Evolutionary conservation across 2,329 filamentous ascomycete species (phyloP), one percentile per base, ranked within the genome.

Genomic region (Beauveria sp.): DNA sequence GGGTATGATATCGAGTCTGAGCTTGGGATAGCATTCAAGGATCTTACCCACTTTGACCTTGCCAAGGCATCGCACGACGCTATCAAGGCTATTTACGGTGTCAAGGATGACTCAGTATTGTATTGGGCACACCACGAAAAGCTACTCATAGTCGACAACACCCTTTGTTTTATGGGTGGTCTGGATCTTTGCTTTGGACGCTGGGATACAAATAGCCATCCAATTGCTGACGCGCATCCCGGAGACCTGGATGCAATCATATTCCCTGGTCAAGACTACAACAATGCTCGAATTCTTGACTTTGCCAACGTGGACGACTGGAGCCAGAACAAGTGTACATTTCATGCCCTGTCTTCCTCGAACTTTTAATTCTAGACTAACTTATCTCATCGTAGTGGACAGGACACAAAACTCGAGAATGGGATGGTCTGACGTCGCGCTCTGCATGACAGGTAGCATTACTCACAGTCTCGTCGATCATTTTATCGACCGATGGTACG

Each of bases 81-180:
- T 1, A 71, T 96, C 54, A 90, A 91, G 71, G 85, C 87, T 1
- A 75, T 96, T 1, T 96, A 96, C 69, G 93, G 93, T 60, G 88
- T 90, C 55, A 85, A 85, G 40, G 89, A 92, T 38, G 91, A 89
- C 66, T 85, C 92, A 1, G 88, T 96, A 12, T 77, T 96, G 1
- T 96, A 91, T 75, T 96, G 92, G 92, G 91, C 91, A 3, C 92
- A 96, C 68, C 92, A 96, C 68, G 92, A 97, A 76, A 97, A 97
- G 75, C 82, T 96, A 1, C 91, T 90, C 67, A 72, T 96, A 2
- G 77, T 97, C 18, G 92, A 97, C 71, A 85, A 88, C n/a, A 80
- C 80, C 10, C 79, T 88, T 61, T 91, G 88, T 2, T 96, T 97
- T 71, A 96, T 96, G 92, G 92, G 91, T 54, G 93, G 92, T 22